Base-by-base conservation (phyloP, 768 basidiomycete genomes). In the Trametes sanguinea region DNA sequence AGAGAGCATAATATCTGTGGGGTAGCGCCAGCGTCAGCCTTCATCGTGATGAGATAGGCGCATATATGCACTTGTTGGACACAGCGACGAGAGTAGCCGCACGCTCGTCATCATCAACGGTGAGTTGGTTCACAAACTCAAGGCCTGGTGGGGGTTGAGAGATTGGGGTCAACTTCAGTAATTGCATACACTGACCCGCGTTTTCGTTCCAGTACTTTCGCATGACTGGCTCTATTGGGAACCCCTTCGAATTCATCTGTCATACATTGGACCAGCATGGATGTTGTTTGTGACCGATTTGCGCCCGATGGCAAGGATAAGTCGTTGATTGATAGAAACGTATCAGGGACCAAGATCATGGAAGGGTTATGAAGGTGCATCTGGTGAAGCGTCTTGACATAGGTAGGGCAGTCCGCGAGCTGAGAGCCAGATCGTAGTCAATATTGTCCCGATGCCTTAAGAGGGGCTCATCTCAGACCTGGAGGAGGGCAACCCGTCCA, bases 121-220 rank as follows among this genome's bases (percentile, higher is more conserved):
- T 89, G 6, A 95, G 78, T 64, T 92, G 88, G 16, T 83, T 81
- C 57, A 95, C 76, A 60, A 92, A 93, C 46, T 93, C 88, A 29
- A 92, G 81, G 4, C 93, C 93, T 90, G 61, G 39, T 33, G 37
- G 45, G 30, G 32, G 50, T 37, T 37, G 52, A 17, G 33, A 22
- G 16, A 67, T 30, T 37, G 37, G 13, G 6, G 11, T 56, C 62
- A 48, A 52, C 40, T 27, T 32, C 5, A 4, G 16, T 14, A 10
- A 13, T 30, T 9, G 27, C 30, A 22, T 9, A 55, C 42, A 65
- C 74, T 44, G 57, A 90, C 94, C 92, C 58, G 84, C 86, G 33
- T 80, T 80, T 57, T 94, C 91, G 63, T 92, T 94, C 94, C 94
- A 98, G 71, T 89, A 92, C 67, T 83, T 87, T 60, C 95, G 79